Base-by-base conservation (phyloP, 2,329 filamentous ascomycete genomes). In the Akanthomyces lecanii region DNA sequence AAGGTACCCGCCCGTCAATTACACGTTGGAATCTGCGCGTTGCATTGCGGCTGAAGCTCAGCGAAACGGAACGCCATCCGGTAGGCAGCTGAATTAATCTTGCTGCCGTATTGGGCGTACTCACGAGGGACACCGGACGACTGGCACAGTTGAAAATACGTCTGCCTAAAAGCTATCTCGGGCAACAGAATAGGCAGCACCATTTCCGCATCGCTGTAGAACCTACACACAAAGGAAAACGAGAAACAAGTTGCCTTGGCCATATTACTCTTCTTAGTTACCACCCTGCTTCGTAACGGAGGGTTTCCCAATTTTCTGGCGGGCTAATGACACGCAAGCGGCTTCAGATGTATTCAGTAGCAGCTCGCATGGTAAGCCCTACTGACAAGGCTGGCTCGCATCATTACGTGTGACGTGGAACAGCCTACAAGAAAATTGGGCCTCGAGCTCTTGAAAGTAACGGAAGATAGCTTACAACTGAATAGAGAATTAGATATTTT, bases 31-130 rank as follows among this genome's bases (percentile, higher is more conserved):
- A 48, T 58, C 55, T 28, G 28, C 28, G 36, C 23, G 7, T 21
- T 45, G 48, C 21, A 12, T 21, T 45, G 48, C 21, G 48, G 58
- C 58, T 52, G 58, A 53, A 16, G 16, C 10, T 16, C 7, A 36
- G 21, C 47, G 12, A 48, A 30, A 51, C 36, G 45, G 30, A 28
- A 45, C 53, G 36, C 3, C n/a, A 44, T 12, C 25, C n/a, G 44
- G 10, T 61, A 61, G 58, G 58, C 48, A 61, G 58, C 58, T 28
- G 28, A 45, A 61, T 53, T 52, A 44, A 30, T 4, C 0, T 12
- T 25, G 44, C 8, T 12, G 38, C 36, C 36, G 56, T 33, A 38
- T 60, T n/a, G 47, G 36, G n/a, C 25, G 18, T 23, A 38, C 48
- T 23, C n/a, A 12, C 44, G n/a, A 40, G 56, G 47, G 10, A 23